Percentiles rank a stretch among this genome's conserved stretches.
These are phyloP conservation scores for Fraxinus nigra DNA, from an alignment of 305 asterid genomes.

Conservation along the genomic window DNA sequence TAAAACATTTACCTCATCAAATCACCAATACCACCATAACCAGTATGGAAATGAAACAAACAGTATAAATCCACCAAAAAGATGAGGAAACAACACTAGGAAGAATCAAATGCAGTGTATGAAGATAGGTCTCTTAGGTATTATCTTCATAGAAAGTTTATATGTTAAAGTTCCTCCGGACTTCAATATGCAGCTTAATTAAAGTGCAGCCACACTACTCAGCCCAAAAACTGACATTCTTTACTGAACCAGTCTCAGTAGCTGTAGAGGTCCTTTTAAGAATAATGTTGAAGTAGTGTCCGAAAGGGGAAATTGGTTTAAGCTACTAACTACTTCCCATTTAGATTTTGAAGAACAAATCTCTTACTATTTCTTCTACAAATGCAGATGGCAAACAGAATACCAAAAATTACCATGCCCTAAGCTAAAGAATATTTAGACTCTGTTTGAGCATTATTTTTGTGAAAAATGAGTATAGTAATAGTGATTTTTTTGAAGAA, in stretches of 20 bases:
- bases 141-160: neutral
- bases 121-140: slow-evolving; percentile 7
- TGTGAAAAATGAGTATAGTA: neutral
- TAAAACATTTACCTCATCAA: neutral
- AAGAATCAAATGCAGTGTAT: neutral
- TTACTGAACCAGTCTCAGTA: neutral
- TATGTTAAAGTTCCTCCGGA: neutral
- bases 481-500: neutral
- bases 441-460: neutral
- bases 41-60: neutral
- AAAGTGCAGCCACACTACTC: neutral
- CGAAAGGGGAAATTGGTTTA: neutral
- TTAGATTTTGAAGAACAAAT: neutral
- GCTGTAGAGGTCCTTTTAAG: neutral
- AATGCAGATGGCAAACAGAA: neutral
- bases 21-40: neutral
- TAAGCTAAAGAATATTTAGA: neutral
- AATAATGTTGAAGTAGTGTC: neutral
- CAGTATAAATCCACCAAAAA: neutral
- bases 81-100: neutral
- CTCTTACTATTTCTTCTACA: neutral
- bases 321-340: neutral
- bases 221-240: neutral
- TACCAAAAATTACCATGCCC: neutral
- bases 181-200: neutral